Conservation (phyloP, 129 eudicot species). For the Centrapalus pauciflorus region DNA sequence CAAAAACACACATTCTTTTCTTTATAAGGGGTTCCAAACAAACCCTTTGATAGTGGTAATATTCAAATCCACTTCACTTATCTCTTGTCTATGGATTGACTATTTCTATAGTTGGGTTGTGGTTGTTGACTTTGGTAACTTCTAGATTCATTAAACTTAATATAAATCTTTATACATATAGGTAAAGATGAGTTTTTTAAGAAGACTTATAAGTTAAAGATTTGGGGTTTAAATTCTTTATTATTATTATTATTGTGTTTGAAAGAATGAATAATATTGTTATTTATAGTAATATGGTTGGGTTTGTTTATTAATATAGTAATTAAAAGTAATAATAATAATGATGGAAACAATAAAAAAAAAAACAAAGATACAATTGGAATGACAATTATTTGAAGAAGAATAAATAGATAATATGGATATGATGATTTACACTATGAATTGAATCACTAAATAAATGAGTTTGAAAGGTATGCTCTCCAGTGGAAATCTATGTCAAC, state of each 20-base stretch:
- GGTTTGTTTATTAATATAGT: no score
- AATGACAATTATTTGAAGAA: neutral
- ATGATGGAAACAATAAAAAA: neutral
- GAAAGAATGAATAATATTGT: no score
- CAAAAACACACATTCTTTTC: constrained; percentile 17
- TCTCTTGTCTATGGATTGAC: constrained; percentile 14
- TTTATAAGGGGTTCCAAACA: neutral
- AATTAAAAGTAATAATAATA: neutral
- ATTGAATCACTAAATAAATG: neutral
- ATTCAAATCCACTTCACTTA: constrained; percentile 12
- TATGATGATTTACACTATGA: constrained; percentile 9
- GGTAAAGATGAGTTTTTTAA: no score
- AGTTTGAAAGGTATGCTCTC: constrained; percentile 9
- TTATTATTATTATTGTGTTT: no score
- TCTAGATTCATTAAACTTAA: neutral
- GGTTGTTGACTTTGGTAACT: constrained; percentile 23
- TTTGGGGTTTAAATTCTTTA: no score
- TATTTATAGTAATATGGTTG: no score
- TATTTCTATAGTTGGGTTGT: neutral
- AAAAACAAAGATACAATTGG: neutral
- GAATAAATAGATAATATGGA: constrained; percentile 15
- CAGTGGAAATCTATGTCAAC: constrained; percentile 22
- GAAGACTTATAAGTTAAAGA: no score
- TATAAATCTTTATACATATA: no score
- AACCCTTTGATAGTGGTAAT: constrained; percentile 16